phyloP scores from a whole-genome alignment of 2,329 filamentous ascomycete genomes.

The Monosporascus sp. region DNA sequence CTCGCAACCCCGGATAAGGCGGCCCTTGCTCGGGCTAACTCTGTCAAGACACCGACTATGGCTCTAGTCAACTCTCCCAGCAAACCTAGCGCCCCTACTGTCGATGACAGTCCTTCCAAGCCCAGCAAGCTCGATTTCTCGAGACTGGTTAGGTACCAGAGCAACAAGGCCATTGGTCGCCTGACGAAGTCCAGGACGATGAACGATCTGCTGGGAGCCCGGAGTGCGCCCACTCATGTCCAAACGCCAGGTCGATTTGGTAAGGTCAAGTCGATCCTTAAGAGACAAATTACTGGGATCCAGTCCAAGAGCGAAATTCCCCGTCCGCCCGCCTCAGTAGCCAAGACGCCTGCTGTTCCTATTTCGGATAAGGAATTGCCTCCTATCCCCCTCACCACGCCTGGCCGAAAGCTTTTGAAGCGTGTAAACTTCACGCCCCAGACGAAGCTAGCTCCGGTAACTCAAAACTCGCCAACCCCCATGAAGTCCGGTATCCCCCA shows the following conservation, averaged over 20 bases:
- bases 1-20: slow-evolving; percentile 76
- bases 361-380: slow-evolving; percentile 48
- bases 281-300: slow-evolving; percentile 32
- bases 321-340: slow-evolving; percentile 30
- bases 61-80: slow-evolving; percentile 50
- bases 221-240: slow-evolving; percentile 27
- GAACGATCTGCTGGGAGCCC: slow-evolving; percentile 33
- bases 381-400: slow-evolving; percentile 54
- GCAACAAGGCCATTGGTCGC: slow-evolving; percentile 22
- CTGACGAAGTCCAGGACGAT: slow-evolving; percentile 47
- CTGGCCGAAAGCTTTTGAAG: slow-evolving; percentile 62
- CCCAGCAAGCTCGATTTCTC: slow-evolving; percentile 32
- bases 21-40: slow-evolving; percentile 58
- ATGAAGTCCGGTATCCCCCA: slow-evolving; percentile 44
- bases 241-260: slow-evolving; percentile 48
- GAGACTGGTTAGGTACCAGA: slow-evolving; percentile 27
- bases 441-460: slow-evolving; percentile 45
- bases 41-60: slow-evolving; percentile 46
- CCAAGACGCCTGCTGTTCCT: slow-evolving; percentile 41
- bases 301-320: slow-evolving; percentile 45
- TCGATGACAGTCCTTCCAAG: slow-evolving; percentile 20
- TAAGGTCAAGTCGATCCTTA: slow-evolving; percentile 54
- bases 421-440: slow-evolving; percentile 75
- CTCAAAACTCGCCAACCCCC: slow-evolving; percentile 51
- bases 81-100: slow-evolving; percentile 30